Evolutionary conservation across 2,329 filamentous ascomycete species (phyloP), one percentile per base, ranked within the genome.

Genomic region (Ophiostoma novo-ulmi): DNA sequence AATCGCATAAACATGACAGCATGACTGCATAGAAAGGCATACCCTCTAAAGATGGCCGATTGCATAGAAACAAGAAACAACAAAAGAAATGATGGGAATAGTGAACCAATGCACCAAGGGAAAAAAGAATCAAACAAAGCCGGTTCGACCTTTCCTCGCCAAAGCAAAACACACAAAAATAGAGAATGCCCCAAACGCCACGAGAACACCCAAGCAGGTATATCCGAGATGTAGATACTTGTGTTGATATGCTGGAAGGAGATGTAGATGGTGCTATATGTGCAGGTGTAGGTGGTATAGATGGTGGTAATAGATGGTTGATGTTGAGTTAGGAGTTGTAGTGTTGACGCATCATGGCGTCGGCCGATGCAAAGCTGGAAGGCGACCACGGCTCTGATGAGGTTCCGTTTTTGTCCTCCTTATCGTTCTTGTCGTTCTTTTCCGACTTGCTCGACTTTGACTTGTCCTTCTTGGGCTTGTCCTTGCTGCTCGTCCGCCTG

Each of bases 311-410:
- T 63, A 6, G 20, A 35, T 63, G 58, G 26, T 17, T 35, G 55
- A 35, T 31, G 55, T 14, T 44, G 2, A 13, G 11, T 63, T 63
- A 63, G 26, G 58, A 13, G 26, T 58, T 58, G 52, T 67, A 20
- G 8, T 44, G 64, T 1, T 71, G 65, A 7, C 71, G 68, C 38
- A 63, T 14, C n/a, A 52, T 20, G 11, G 58, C 14, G 1, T 68
- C 67, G 1, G 67, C 38, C 5, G 48, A 38, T 2, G 61, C 26
- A 35, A 63, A 68, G 1, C 66, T 66, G 39, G 71, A 66, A 1
- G 66, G 65, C 1, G 66, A 58, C 75, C 71, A 73, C 26, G 70
- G 71, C 67, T 73, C 74, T 44, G 70, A 73, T n/a, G 67, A 71
- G 14, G 35, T 71, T 61, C 68, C 69, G 48, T 72, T 72, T 5